phyloP scores from a whole-genome alignment of 257 asterid genomes.

The Phtheirospermum japonicum region DNA sequence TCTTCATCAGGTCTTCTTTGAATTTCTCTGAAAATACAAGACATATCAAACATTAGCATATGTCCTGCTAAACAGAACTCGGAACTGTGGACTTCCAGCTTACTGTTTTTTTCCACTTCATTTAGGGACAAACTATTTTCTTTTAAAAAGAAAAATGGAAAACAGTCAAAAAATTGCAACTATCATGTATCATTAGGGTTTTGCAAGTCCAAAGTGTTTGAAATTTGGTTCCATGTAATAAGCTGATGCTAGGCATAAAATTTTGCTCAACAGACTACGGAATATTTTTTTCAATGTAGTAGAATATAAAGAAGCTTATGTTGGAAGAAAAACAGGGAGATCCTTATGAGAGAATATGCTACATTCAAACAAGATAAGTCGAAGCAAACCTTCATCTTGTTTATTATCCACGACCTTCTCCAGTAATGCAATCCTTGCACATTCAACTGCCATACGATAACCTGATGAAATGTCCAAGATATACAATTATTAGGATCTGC shows the following conservation, averaged over 20 bases:
- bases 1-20: conserved; percentile 69
- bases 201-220: background rate
- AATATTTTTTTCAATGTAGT: conserved; percentile 2
- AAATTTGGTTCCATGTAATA: background rate
- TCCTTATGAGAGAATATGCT: background rate
- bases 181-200: background rate
- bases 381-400: conserved; percentile 61
- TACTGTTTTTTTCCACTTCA: no score
- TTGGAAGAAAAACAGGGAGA: background rate
- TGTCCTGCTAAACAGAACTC: no score
- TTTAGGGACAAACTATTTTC: background rate
- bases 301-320: background rate
- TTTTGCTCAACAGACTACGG: background rate
- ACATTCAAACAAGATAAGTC: background rate
- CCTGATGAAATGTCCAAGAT: conserved; percentile 40
- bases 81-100: no score
- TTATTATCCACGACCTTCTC: conserved; percentile 89
- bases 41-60: background rate
- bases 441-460: conserved; percentile 88
- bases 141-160: background rate
- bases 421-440: conserved; percentile 75
- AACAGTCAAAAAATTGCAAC: background rate
- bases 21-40: conserved; percentile 55
- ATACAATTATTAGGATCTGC: conserved; percentile 42
- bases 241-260: background rate